Evolutionary conservation across 139 green algal genomes (phyloP), one percentile per base, ranked within the genome.

Genomic region (Tetraselmis striata): DNA sequence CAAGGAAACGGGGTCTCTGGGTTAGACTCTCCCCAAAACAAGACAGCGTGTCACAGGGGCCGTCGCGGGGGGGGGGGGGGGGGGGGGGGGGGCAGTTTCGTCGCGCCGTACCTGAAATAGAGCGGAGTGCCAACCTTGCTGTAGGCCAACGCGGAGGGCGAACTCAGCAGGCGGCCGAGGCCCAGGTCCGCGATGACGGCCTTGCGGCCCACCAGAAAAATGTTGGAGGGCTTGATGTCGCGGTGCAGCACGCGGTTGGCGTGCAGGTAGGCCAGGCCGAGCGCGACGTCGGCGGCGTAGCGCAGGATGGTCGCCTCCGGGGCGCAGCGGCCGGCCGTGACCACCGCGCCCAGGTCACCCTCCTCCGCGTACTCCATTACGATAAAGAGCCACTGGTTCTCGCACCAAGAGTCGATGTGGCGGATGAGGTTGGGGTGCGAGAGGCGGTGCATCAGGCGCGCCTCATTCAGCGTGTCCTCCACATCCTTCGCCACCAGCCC

Each of bases 41-140:
- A n/a, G n/a, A n/a, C n/a, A n/a, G n/a, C n/a, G n/a, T n/a, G n/a
- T n/a, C n/a, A n/a, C n/a, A n/a, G n/a, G n/a, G n/a, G n/a, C n/a
- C n/a, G n/a, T n/a, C n/a, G n/a, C 30, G n/a, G n/a, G n/a, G n/a
- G n/a, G n/a, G n/a, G n/a, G n/a, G n/a, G n/a, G n/a, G n/a, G n/a
- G n/a, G n/a, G n/a, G n/a, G n/a, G n/a, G n/a, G n/a, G n/a, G n/a
- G n/a, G n/a, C n/a, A n/a, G n/a, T n/a, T n/a, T n/a, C n/a, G n/a
- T n/a, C n/a, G n/a, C n/a, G n/a, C n/a, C n/a, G 11, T 18, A 67
- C 45, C 45, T 67, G 18, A 89, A 59, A 59, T 89, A 89, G 79
- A 85, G 84, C 29, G 85, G 85, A 59, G 85, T 89, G 2, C 85
- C 85, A 2, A 86, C 83, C 18, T 84, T 59, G 23, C 79, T 86